Base-by-base conservation (phyloP, 176 grass and related monocot species). In the Thinopyrum elongatum region DNA sequence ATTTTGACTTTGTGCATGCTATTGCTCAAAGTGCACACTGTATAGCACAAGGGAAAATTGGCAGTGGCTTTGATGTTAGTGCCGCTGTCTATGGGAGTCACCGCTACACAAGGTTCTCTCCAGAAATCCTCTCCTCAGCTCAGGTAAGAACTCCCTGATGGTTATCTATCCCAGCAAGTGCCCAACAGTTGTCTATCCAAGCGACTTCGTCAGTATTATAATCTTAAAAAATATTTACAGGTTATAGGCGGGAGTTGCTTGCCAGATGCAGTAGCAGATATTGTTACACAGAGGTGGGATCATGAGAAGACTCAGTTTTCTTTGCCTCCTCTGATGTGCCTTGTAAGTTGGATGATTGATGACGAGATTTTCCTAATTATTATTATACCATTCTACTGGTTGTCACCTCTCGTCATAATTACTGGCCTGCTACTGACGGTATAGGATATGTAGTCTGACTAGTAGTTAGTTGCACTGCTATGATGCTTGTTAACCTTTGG, bases 21-120 rank as follows among this genome's bases (percentile, higher is more conserved):
- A 92, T 92, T 86, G 88, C 92, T 81, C 97, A 98, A 94, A 94
- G 92, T 86, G 94, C 94, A 26, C 94, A 98, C 61, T 98, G 97
- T 92, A 82, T 98, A 91, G 94, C 94, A 77, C 97, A 98, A 92
- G 97, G 97, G 10, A 95, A 98, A 89, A 91, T 98, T 79, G 94
- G 97, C 21, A 94, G 94, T 85, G 92, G 97, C 80, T 98, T 98
- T 78, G 94, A 98, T 79, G 88, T 98, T 89, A 98, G 97, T 87
- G 88, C 92, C 79, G 94, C 97, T 89, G 92, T 98, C 39, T 98
- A 94, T 84, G 92, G 94, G 9, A 98, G 97, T 84, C 94, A 95
- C 67, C 74, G 90, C 2, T 95, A 95, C 68, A 81, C 83, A 80
- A 87, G 97, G 62, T 98, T 98, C 92, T 95, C 94, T 81, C 92